Base-by-base conservation (phyloP, 1,284 basidiomycete genomes). In the Takashimella tepidaria region DNA sequence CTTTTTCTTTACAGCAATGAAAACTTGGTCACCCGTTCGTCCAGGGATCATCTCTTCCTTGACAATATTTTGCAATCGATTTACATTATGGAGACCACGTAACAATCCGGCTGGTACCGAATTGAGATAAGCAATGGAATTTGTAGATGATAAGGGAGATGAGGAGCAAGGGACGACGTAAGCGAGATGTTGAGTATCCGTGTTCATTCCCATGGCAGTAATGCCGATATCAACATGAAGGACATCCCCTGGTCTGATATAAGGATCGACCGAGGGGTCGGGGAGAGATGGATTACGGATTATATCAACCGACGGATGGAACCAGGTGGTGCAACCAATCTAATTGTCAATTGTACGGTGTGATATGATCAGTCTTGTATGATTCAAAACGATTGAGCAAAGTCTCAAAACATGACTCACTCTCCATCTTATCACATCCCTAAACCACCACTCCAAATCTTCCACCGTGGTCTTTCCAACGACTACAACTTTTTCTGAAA, bases 161-260 rank as follows among this genome's bases (percentile, higher is more conserved):
- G 31, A 37, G 16, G 16, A 8, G 50, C 41, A 45, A 11, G 19
- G 10, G 21, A 82, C 77, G 49, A 83, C 80, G 62, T 82, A 82
- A 13, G 77, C 80, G 68, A 82, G 77, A 56, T 82, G 81, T 59
- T 82, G 81, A 0, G 79, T 80, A 60, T 83, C 81, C 22, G 81
- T 83, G 62, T 82, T 80, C 69, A 82, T 67, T 21, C 79, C 77
- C 77, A 82, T 79, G 1, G 79, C 79, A 19, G 77, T 79, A 57
- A 82, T 79, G 0, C 81, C 80, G 61, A 80, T 81, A 59, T 82
- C 81, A 50, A 81, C 79, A 61, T 82, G 81, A 11, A 83, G 68
- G 54, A 82, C 73, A 61, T 82, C 79, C 50, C 58, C 53, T 21
- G 78, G 79, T 21, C 72, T 64, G 77, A 79, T 80, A 3, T 77